Evolutionary conservation across 495 filamentous ascomycete genomes (phyloP), one percentile per base, ranked within the genome.

Genomic region (Neurospora sp.): DNA sequence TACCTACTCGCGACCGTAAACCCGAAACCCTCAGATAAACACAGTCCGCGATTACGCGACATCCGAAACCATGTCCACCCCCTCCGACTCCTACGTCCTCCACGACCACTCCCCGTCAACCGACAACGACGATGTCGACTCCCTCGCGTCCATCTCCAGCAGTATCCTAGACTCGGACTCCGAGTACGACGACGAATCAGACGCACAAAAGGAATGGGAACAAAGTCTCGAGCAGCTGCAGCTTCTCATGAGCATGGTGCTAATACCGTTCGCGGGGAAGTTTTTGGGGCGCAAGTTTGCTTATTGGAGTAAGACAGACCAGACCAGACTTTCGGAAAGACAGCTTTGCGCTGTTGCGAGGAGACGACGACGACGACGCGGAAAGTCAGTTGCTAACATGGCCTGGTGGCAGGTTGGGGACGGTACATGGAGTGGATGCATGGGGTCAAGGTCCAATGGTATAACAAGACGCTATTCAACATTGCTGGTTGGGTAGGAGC

Each of bases 191-290:
- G 81, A 85, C 18, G 84, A 90, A 75, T 92, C 90, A 38, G 93
- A 97, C 78, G 96, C 96, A 20, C 95, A 99, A 81, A 87, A 86
- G 23, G 94, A 99, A 81, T 99, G 96, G 96, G 90, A 93, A 75
- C 93, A 94, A 78, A 94, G 91, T 76, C 82, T 99, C 75, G 92
- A 97, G 83, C 96, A 99, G 82, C 82, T 98, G 69, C 93, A 99
- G 85, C 84, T 99, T 70, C 84, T 99, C 62, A 80, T 98, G 79
- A 95, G 91, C 9, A 96, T 99, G 93, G 92, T 98, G 20, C 78
- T 97, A 76, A 91, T 98, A 44, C 96, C 96, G 20, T 97, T 95
- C 80, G 83, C 93, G 70, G 96, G 96, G 27, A 98, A 97, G 81
- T 98, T 93, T 81, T 85, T 98, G 77, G 96, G 96, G 46, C 86